Evolutionary conservation across 176 grass and related monocot genomes (phyloP), one percentile per base, ranked within the genome.

Genomic region (Ananas comosus): DNA sequence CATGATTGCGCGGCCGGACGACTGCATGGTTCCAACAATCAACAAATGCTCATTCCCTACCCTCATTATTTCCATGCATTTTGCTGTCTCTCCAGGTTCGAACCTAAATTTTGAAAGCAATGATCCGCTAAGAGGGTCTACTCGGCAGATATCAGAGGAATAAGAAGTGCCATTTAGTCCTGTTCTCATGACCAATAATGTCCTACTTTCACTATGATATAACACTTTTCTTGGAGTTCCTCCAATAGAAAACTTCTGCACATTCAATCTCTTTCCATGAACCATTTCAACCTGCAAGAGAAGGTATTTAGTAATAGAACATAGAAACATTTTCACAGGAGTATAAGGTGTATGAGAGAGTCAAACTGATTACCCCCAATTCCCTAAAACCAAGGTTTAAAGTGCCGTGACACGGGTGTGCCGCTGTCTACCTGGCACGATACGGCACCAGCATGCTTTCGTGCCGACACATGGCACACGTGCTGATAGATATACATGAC

Each of bases 201-300:
- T 99, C 74, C 82, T 90, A 78, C 89, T 97, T 83, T 99, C 86
- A 51, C 63, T 75, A 74, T 99, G 89, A 69, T 90, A 99, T 77
- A 99, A 14, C 63, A 99, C 79, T 88, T 99, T 92, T 70, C 89
- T 85, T 79, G 94, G 89, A 79, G 85, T 93, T 3, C 94, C 94
- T 79, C 83, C 82, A 67, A 99, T 76, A 29, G 86, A 76, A 77
- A 99, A 93, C 66, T 93, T 99, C 53, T 93, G 89, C 25, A 91
- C 94, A 22, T 93, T 99, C 63, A 93, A 77, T 70, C 89, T 85
- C 79, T 99, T 99, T 69, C 84, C 86, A 78, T 84, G 82, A 51
- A 99, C 84, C 94, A 99, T 90, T 80, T 99, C 94, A 81, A 97
- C 93, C 93, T 97, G 84, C 72, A 72, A 51, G 51, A 72, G 21